Evolutionary conservation across 495 filamentous ascomycete species (phyloP).

Genomic region (Astrothelium macrocarpum): DNA sequence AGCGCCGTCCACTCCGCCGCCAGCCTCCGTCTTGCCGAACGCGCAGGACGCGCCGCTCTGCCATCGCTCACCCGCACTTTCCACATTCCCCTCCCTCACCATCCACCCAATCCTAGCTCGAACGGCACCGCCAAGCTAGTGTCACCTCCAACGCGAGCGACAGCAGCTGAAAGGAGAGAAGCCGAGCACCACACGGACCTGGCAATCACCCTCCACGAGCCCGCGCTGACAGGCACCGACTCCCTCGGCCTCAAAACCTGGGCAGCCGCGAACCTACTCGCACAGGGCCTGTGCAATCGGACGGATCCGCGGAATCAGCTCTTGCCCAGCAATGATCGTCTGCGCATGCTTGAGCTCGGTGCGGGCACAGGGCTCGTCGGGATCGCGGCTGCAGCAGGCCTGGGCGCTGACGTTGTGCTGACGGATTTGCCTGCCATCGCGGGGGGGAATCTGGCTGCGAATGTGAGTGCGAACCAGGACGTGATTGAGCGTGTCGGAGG

Average conservation of each 20-base stretch:
- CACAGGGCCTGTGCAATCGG: slow-evolving; percentile 53
- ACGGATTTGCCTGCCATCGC: slow-evolving; percentile 66
- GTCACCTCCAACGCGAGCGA: not conserved
- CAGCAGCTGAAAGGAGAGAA: not conserved
- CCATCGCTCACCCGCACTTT: slow-evolving; percentile 68
- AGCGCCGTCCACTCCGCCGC: slow-evolving; percentile 75
- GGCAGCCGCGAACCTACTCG: slow-evolving; percentile 77
- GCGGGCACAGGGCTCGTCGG: slow-evolving; percentile 58
- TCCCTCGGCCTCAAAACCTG: slow-evolving; percentile 65
- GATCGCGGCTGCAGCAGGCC: slow-evolving; percentile 37
- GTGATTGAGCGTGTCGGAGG: slow-evolving; percentile 15
- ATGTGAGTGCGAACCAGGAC: slow-evolving; percentile 43
- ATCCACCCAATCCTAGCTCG: slow-evolving; percentile 16
- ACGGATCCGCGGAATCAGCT: too few species aligned
- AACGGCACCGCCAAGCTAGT: slow-evolving; percentile 9
- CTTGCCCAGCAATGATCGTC: too few species aligned
- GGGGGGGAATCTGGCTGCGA: slow-evolving; percentile 46
- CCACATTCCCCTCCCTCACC: slow-evolving; percentile 43
- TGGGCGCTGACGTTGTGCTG: slow-evolving; percentile 37
- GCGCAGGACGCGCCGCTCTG: slow-evolving; percentile 78
- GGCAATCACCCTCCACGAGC: slow-evolving; percentile 68
- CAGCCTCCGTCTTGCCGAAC: slow-evolving; percentile 65
- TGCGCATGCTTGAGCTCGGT: slow-evolving; percentile 48
- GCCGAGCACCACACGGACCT: slow-evolving; percentile 30
- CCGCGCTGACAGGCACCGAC: slow-evolving; percentile 74